phyloP scores from a whole-genome alignment of 2,329 filamentous ascomycete species.

The Trichophyton schoenleinii region DNA sequence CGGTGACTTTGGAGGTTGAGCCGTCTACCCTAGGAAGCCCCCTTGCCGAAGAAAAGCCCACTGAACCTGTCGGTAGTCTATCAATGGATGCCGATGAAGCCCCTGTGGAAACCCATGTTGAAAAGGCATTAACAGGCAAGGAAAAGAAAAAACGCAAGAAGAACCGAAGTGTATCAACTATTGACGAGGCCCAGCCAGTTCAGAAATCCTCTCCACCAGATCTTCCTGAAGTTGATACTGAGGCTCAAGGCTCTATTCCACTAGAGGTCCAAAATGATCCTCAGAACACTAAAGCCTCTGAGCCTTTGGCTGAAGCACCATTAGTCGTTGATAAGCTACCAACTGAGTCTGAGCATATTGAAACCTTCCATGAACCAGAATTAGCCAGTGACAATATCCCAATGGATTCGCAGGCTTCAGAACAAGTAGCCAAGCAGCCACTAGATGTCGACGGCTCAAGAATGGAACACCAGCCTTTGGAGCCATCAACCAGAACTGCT shows the following conservation, averaged over 20 bases:
- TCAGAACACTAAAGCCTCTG: not conserved
- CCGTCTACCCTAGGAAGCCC: not conserved
- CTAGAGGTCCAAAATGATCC: not conserved
- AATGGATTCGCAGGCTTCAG: not conserved
- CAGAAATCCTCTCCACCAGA: not conserved
- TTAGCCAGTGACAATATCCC: not conserved
- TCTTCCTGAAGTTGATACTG: not conserved
- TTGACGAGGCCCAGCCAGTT: not conserved
- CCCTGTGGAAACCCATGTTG: not conserved
- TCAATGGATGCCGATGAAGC: not conserved
- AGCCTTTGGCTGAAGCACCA: not conserved
- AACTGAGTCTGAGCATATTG: not conserved
- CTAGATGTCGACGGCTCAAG: not conserved
- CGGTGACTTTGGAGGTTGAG: not conserved
- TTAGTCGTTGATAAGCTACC: not conserved
- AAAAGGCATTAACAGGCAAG: not conserved
- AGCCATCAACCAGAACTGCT: not conserved
- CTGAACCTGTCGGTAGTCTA: not conserved
- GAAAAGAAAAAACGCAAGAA: not conserved
- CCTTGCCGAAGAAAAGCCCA: not conserved
- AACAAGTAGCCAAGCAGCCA: not conserved
- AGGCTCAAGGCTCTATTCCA: not conserved
- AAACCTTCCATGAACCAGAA: not conserved
- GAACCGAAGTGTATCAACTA: not conserved
- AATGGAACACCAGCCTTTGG: not conserved